These are phyloP conservation scores for Coemansia asiatica DNA, from an alignment of 192 early-diverging fungal species.

Conservation along the genomic window DNA sequence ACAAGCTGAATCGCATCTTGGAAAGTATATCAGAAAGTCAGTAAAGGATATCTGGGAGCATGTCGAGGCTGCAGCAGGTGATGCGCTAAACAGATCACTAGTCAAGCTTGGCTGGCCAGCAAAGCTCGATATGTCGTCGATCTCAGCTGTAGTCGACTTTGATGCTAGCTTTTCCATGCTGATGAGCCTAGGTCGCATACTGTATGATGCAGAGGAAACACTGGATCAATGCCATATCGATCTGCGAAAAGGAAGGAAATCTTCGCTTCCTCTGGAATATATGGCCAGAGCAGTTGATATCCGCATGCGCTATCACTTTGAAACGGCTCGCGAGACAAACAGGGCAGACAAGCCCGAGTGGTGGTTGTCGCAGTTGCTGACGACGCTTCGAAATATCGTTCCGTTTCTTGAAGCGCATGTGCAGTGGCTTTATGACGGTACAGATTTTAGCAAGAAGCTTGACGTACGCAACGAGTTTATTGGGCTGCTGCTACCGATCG, in stretches of 20 bases:
- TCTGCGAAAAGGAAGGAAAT: constrained; percentile 5
- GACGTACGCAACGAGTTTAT: constrained; percentile 74
- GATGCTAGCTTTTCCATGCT: constrained; percentile 34
- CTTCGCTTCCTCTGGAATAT: constrained; percentile 53
- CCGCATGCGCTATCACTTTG: constrained; percentile 75
- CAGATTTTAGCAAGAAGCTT: constrained; percentile 36
- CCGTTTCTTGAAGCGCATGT: constrained; percentile 65
- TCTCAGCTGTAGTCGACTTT: constrained; percentile 24
- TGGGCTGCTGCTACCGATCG: constrained; percentile 54
- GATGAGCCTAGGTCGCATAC: constrained; percentile 26
- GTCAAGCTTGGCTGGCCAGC: constrained; percentile 41
- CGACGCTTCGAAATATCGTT: constrained; percentile 60
- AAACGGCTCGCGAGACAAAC: constrained; percentile 66
- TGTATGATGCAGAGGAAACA: constrained; percentile 13
- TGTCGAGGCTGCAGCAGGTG: constrained; percentile 26
- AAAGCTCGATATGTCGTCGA: constrained; percentile 34
- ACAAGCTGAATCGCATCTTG: constrained; percentile 12
- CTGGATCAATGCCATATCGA: constrained; percentile 14
- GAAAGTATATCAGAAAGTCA: constrained; percentile 24
- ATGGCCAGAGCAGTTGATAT: constrained; percentile 63
- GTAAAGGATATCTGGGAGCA: constrained; percentile 27
- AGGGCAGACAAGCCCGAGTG: constrained; percentile 82
- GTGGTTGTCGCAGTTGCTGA: constrained; percentile 66
- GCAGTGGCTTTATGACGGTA: constrained; percentile 62
- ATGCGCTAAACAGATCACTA: constrained; percentile 26